Percentiles rank a stretch among this genome's conserved stretches.
phyloP scores from a whole-genome alignment of 495 filamentous ascomycete species.

The Penicillium lagena region DNA sequence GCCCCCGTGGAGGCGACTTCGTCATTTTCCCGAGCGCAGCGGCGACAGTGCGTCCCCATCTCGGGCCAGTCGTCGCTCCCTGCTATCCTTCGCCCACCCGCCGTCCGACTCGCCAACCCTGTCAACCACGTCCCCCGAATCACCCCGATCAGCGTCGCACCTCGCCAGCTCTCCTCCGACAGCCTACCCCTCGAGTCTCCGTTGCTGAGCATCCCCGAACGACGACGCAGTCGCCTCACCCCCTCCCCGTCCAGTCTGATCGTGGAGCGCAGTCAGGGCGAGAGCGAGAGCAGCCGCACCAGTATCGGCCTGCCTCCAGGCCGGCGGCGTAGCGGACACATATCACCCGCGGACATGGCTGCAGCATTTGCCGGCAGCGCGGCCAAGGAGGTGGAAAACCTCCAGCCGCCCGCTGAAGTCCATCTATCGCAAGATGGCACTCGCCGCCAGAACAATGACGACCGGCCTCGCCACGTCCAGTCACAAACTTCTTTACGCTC shows the following conservation, averaged over 20 bases:
- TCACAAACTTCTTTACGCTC: conserved; percentile 36
- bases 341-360: conserved; percentile 38
- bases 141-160: conserved; percentile 30
- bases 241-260: conserved; percentile 54
- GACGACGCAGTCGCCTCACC: conserved; percentile 49
- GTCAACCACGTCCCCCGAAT: conserved; percentile 45
- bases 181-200: conserved; percentile 44
- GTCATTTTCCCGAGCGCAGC: conserved; percentile 21
- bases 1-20: conserved; percentile 20
- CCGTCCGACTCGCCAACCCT: conserved; percentile 40
- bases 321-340: conserved; percentile 31
- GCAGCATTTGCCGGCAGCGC: conserved; percentile 32
- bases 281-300: conserved; percentile 52
- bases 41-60: conserved; percentile 18
- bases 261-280: conserved; percentile 55
- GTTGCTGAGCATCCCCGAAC: conserved; percentile 63
- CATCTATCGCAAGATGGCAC: conserved; percentile 22
- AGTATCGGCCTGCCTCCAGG: conserved; percentile 63
- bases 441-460: conserved; percentile 11
- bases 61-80: conserved; percentile 20
- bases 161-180: conserved; percentile 30
- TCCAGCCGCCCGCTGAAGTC: conserved; percentile 27
- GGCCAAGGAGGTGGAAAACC: conserved; percentile 21
- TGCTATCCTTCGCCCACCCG: conserved; percentile 28
- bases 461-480: conserved; percentile 28